These are phyloP conservation scores for Xylariaceae sp. DNA, from an alignment of 2,329 filamentous ascomycete genomes.

Conservation along the genomic window DNA sequence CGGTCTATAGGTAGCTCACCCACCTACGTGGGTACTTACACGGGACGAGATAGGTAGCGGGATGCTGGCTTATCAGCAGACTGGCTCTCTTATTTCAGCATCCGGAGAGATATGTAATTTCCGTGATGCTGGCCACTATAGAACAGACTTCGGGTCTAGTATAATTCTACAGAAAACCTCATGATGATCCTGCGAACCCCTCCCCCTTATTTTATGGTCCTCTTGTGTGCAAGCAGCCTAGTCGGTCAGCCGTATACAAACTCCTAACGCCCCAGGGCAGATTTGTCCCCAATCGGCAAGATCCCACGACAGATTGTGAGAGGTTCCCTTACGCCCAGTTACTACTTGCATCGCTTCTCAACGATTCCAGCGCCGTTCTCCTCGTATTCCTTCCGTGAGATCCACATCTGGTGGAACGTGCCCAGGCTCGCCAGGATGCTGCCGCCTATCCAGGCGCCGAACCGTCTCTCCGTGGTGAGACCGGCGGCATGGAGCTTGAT, in stretches of 20 bases:
- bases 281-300: neutral
- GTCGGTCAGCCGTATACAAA: slow-evolving; percentile 22
- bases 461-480: slow-evolving; percentile 84
- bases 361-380: slow-evolving; percentile 90
- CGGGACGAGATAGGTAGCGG: neutral
- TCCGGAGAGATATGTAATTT: neutral
- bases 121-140: neutral
- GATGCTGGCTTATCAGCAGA: neutral
- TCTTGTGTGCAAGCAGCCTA: neutral
- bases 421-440: slow-evolving; percentile 94
- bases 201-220: neutral
- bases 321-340: neutral
- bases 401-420: slow-evolving; percentile 99
- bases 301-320: neutral
- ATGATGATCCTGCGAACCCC: neutral
- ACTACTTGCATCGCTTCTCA: slow-evolving; percentile 91
- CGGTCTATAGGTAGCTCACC: neutral
- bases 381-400: slow-evolving; percentile 95
- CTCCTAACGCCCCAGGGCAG: slow-evolving; percentile 29
- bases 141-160: neutral
- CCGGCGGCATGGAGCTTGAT: slow-evolving; percentile 89
- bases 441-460: slow-evolving; percentile 93
- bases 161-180: neutral
- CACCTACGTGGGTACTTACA: too few relatives aligned
- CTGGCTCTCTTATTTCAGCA: neutral